Percentiles rank a stretch among this genome's conserved stretches.
Evolutionary conservation across 805 yeast genomes (phyloP).

Genomic region (Ascoidea tarda): DNA sequence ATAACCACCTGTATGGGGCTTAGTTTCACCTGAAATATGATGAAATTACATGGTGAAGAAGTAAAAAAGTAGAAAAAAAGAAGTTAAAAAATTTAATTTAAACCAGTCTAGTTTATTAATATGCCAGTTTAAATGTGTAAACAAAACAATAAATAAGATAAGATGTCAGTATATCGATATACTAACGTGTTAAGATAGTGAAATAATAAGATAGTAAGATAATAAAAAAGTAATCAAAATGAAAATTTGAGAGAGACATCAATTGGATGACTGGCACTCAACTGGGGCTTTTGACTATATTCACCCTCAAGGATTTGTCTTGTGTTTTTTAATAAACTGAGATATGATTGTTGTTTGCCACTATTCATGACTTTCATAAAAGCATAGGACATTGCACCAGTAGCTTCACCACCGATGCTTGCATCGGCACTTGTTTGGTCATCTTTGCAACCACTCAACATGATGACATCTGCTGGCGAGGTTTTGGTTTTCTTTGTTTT

Average conservation of each 20-base stretch:
- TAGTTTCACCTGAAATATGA: too few species aligned
- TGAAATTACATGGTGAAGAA: too few species aligned
- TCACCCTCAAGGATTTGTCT: constrained; percentile 39
- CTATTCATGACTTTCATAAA: constrained; percentile 43
- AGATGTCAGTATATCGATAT: too few species aligned
- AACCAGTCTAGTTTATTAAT: too few species aligned
- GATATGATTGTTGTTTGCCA: constrained; percentile 41
- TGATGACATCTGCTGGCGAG: constrained; percentile 42
- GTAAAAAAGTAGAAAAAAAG: too few species aligned
- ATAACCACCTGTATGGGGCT: too few species aligned
- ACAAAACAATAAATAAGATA: too few species aligned
- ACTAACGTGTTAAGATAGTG: too few species aligned
- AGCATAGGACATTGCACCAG: constrained; percentile 68
- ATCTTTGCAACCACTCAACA: constrained; percentile 60
- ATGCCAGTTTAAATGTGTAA: too few species aligned
- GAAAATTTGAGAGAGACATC: constrained; percentile 33
- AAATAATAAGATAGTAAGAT: too few species aligned
- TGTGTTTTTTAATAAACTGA: constrained; percentile 47
- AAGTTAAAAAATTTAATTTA: too few species aligned
- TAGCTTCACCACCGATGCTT: constrained; percentile 41
- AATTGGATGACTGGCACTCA: constrained; percentile 54
- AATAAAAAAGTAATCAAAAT: constrained; percentile 12
- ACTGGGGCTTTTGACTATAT: constrained; percentile 62
- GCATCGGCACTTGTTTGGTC: constrained; percentile 52
- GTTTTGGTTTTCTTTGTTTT: constrained; percentile 28